A percentile compares a stretch with the other conserved stretches of the same genome.
phyloP scores from a whole-genome alignment of 148 eudicot species.

The Rhododendron mucronatum region DNA sequence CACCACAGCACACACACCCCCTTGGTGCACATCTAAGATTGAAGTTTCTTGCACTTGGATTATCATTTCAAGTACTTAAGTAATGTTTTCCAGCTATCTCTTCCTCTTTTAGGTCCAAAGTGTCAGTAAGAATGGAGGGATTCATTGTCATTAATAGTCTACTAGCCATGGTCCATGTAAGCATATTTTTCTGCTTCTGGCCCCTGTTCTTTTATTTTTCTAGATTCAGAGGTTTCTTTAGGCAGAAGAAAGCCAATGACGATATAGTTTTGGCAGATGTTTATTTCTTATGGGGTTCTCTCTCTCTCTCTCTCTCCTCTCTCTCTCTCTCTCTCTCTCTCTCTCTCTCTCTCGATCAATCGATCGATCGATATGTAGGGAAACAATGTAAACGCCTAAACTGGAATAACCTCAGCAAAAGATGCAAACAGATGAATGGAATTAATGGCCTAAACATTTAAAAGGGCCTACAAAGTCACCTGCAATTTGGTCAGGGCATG shows the following conservation, averaged over 20 bases:
- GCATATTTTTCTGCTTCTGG: background rate
- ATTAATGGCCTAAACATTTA: background rate
- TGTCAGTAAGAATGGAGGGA: background rate
- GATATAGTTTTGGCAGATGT: background rate
- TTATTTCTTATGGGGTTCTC: background rate
- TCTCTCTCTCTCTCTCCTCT: too few relatives aligned
- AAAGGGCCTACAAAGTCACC: background rate
- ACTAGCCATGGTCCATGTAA: background rate
- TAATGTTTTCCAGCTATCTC: background rate
- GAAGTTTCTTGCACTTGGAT: background rate
- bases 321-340: too few relatives aligned
- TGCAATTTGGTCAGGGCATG: background rate
- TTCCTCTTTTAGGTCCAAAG: background rate
- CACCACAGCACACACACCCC: too few relatives aligned
- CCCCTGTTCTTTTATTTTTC: background rate
- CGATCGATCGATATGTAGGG: too few relatives aligned
- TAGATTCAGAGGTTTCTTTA: background rate
- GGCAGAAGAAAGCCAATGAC: background rate
- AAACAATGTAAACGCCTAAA: too few relatives aligned
- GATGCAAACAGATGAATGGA: background rate
- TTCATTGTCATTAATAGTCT: background rate
- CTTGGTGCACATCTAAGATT: background rate
- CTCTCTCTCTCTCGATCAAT: too few relatives aligned
- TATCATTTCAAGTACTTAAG: background rate
- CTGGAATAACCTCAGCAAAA: background rate